Evolutionary conservation across 1,284 basidiomycete genomes (phyloP).

Genomic region (Pulveroboletus ridleyi): DNA sequence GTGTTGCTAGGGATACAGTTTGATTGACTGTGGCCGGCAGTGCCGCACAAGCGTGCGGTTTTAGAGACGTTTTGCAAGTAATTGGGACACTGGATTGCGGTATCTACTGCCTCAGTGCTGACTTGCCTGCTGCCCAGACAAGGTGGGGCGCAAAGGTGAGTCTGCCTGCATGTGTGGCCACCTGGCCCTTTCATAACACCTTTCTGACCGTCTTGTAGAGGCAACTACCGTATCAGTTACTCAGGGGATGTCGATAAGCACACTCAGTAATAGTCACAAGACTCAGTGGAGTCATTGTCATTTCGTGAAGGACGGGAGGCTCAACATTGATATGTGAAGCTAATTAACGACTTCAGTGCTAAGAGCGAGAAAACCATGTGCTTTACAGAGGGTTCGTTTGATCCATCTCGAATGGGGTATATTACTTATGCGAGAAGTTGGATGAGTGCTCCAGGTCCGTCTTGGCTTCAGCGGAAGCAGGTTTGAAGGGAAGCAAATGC

Average conservation of each 20-base stretch:
- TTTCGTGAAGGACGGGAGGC: no score
- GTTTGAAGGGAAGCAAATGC: no score
- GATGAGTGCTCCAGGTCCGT: no score
- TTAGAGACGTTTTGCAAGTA: constrained; percentile 82
- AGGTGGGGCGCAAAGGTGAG: constrained; percentile 86
- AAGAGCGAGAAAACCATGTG: no score
- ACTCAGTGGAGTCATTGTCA: no score
- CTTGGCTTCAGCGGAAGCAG: no score
- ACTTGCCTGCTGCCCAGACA: constrained; percentile 75
- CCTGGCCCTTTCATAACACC: not conserved
- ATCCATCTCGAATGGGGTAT: no score
- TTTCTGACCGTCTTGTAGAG: constrained; percentile 53
- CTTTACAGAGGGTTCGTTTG: no score
- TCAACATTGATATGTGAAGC: no score
- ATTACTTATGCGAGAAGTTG: no score
- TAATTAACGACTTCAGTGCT: no score
- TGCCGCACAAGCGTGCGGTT: constrained; percentile 90
- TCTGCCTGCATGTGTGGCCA: not conserved
- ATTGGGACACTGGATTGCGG: constrained; percentile 75
- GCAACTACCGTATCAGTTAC: constrained; percentile 81
- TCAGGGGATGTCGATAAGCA: constrained; percentile 81
- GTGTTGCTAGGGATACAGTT: constrained; percentile 12
- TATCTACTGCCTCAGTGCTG: constrained; percentile 89
- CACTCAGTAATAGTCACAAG: constrained; percentile 57
- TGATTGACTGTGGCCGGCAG: constrained; percentile 70